Evolutionary conservation across 371 early-diverging fungal species (phyloP), one percentile per base, ranked within the genome.

Genomic region (Nematocida sp.): DNA sequence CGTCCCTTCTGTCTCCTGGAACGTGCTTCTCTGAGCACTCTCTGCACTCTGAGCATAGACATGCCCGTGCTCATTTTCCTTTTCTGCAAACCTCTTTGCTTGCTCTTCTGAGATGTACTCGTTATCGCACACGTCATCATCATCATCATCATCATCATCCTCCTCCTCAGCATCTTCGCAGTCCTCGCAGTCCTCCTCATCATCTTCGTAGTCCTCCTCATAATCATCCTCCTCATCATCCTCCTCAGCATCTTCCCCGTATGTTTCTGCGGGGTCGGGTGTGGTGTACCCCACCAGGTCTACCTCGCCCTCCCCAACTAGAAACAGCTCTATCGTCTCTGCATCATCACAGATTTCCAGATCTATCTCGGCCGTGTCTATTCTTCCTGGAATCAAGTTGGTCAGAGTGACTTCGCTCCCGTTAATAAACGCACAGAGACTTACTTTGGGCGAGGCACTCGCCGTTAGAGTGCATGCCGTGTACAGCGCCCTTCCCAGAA

Each of bases 231-330:
- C 21, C 34, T 57, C 8, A 11, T 25, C 8, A 11, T 25, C 8
- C 45, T 62, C 51, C 4, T 11, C 3, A 8, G 11, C 45, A 5
- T 41, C 17, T n/a, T 34, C 40, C 5, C 11, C 43, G 46, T 4
- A 11, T 15, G 15, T n/a, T 15, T 62, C 29, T 13, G 7, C 7
- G 7, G 55, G 57, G 37, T 52, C 62, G 4, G 34, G n/a, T 15
- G n/a, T 19, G 7, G 32, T 27, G 1, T 60, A 21, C 36, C 74
- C 74, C 11, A 70, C 27, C 19, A 70, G 11, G 13, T 70, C 74
- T 13, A 70, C 74, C 37, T 62, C 62, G 15, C 74, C 74, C 36
- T 70, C 29, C 17, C 74, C 74, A 7, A 70, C 74, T 34, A 70
- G 23, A 34, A 70, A 60, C 23, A 70, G 5, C 50, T 58, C 36